Percentiles rank a stretch among this genome's conserved stretches.
Conservation (phyloP, 2,329 filamentous ascomycete species). For the Dissoconium aciculare region DNA sequence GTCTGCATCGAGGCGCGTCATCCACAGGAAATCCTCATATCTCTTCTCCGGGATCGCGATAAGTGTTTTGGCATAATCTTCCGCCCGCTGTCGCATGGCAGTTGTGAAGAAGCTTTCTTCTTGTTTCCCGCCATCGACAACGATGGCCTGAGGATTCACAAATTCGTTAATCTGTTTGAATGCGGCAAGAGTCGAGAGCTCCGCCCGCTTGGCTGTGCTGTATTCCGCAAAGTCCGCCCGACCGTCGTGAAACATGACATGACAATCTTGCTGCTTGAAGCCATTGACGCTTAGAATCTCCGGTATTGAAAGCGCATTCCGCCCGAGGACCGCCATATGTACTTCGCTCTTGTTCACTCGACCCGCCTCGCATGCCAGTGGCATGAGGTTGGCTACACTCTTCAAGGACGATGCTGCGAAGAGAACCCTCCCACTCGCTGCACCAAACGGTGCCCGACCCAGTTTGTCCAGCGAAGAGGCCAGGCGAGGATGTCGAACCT, state of each 20-base stretch:
- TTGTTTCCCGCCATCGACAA: slow-evolving; percentile 50
- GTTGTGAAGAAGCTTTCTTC: slow-evolving; percentile 57
- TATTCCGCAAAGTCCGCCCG: slow-evolving; percentile 56
- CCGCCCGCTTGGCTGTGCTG: slow-evolving; percentile 57
- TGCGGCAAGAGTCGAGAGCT: slow-evolving; percentile 47
- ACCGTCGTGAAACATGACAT: slow-evolving; percentile 53
- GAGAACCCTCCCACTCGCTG: slow-evolving; percentile 53
- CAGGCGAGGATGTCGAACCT: slow-evolving; percentile 53
- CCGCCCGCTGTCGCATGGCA: slow-evolving; percentile 43
- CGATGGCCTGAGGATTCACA: slow-evolving; percentile 61
- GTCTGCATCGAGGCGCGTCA: slow-evolving; percentile 58
- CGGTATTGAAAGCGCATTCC: slow-evolving; percentile 52
- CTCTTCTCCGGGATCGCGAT: slow-evolving; percentile 58
- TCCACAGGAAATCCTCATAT: slow-evolving; percentile 55
- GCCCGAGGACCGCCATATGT: slow-evolving; percentile 67
- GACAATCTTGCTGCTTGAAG: slow-evolving; percentile 50
- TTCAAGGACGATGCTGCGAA: slow-evolving; percentile 63
- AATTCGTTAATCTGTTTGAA: slow-evolving; percentile 57
- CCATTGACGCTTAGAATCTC: slow-evolving; percentile 66
- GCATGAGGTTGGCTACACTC: slow-evolving; percentile 58
- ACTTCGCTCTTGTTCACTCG: slow-evolving; percentile 53
- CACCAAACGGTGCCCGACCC: slow-evolving; percentile 36
- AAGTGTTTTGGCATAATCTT: slow-evolving; percentile 42
- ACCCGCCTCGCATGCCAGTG: slow-evolving; percentile 79
- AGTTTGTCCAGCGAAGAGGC: slow-evolving; percentile 48